A percentile compares a stretch with the other conserved stretches of the same genome.
phyloP scores from a whole-genome alignment of 2,329 filamentous ascomycete genomes.

The Malbranchea zuffiana region DNA sequence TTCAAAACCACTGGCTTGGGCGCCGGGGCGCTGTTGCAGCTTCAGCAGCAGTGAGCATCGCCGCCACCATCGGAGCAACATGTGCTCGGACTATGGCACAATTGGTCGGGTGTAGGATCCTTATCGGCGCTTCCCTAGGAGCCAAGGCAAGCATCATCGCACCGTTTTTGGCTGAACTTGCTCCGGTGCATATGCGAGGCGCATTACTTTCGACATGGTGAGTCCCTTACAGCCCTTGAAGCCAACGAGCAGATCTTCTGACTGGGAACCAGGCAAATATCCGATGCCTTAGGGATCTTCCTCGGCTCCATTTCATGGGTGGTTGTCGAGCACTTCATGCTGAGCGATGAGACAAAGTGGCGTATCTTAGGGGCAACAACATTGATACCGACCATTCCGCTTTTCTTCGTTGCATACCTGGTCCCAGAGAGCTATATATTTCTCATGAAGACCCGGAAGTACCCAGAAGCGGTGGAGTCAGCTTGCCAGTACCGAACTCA shows the following conservation, averaged over 20 bases:
- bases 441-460: conserved; percentile 9
- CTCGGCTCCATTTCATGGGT: conserved; percentile 7
- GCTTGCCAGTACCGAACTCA: conserved; percentile 7
- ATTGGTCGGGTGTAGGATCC: conserved; percentile 6
- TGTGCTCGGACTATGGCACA: conserved; percentile 3
- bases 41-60: conserved; percentile 5
- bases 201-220: conserved; percentile 7
- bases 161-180: conserved; percentile 8
- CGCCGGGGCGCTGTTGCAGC: conserved; percentile 6
- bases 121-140: conserved; percentile 5
- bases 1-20: conserved; percentile 11
- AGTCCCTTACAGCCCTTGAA: neutral
- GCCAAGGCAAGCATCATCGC: conserved; percentile 9
- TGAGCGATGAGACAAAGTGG: conserved; percentile 5
- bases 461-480: conserved; percentile 5
- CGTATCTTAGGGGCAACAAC: conserved; percentile 8
- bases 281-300: conserved; percentile 8
- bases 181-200: conserved; percentile 9
- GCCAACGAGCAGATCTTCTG: neutral
- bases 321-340: conserved; percentile 2
- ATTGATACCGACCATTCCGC: conserved; percentile 8
- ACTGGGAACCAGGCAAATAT: conserved; percentile 6
- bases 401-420: conserved; percentile 8
- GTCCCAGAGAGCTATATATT: conserved; percentile 10
- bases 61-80: conserved; percentile 7